phyloP scores from a whole-genome alignment of 2,329 filamentous ascomycete genomes.

The Aspergillus melleus region DNA sequence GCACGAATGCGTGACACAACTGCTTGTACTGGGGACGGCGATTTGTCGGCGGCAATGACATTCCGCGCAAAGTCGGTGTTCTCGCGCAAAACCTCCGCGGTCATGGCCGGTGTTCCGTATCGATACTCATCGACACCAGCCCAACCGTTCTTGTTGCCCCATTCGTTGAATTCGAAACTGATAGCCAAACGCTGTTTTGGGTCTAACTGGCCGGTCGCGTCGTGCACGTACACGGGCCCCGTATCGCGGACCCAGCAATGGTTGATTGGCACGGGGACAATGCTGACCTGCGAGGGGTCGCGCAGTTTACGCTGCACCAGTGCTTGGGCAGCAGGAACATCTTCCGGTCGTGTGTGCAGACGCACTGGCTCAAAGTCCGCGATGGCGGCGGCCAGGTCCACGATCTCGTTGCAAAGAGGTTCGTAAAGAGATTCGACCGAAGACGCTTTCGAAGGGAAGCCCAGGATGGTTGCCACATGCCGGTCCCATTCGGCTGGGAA shows the following conservation, averaged over 20 bases:
- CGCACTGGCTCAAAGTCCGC: slow-evolving; percentile 25
- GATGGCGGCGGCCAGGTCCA: slow-evolving; percentile 18
- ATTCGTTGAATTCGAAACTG: slow-evolving; percentile 24
- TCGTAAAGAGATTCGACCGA: slow-evolving; percentile 9
- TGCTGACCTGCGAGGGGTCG: slow-evolving; percentile 8
- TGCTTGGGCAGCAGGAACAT: slow-evolving; percentile 14
- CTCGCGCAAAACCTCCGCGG: slow-evolving; percentile 9
- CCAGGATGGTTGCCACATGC: slow-evolving; percentile 12
- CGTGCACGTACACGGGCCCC: slow-evolving; percentile 21
- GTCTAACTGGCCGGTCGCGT: slow-evolving; percentile 14
- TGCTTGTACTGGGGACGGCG: slow-evolving; percentile 11
- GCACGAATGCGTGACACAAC: slow-evolving; percentile 20
- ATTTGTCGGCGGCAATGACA: slow-evolving; percentile 16
- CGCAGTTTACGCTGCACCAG: slow-evolving; percentile 9
- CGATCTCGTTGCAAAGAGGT: slow-evolving; percentile 10
- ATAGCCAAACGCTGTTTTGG: slow-evolving; percentile 17
- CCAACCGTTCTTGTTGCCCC: slow-evolving; percentile 19
- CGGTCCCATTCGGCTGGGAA: slow-evolving; percentile 14
- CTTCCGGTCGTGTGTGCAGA: slow-evolving; percentile 20
- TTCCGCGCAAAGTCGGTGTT: slow-evolving; percentile 17
- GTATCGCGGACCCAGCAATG: slow-evolving; percentile 26
- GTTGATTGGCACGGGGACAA: slow-evolving; percentile 21
- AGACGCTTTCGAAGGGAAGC: slow-evolving; percentile 11
- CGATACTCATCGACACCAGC: slow-evolving; percentile 17
- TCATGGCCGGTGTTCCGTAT: slow-evolving; percentile 17